Evolutionary conservation across 805 yeast genomes (phyloP).

Genomic region (Spathaspora boniae): DNA sequence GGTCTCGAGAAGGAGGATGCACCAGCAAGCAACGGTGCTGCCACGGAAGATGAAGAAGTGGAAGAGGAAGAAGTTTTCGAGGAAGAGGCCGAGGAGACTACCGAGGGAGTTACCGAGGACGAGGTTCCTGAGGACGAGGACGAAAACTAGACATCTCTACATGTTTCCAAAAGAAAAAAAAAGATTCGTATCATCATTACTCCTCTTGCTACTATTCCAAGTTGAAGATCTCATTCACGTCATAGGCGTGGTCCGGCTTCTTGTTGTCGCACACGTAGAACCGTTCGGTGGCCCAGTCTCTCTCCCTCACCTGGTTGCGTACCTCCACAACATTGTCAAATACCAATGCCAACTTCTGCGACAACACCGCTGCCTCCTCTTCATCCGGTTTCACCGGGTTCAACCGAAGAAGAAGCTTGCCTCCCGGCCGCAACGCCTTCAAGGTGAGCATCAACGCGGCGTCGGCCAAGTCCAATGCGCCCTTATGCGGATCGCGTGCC

Average conservation of each 20-base stretch:
- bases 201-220: background rate
- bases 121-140: slow-evolving; percentile 34
- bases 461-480: slow-evolving; percentile 38
- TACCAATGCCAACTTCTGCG: slow-evolving; percentile 19
- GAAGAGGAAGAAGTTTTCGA: slow-evolving; percentile 18
- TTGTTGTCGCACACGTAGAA: slow-evolving; percentile 29
- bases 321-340: slow-evolving; percentile 24
- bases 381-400: slow-evolving; percentile 22
- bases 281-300: slow-evolving; percentile 13
- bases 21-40: slow-evolving; percentile 29
- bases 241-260: slow-evolving; percentile 12
- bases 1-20: slow-evolving; percentile 14
- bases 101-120: slow-evolving; percentile 16
- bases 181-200: too few species aligned
- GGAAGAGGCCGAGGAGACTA: slow-evolving; percentile 16
- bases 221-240: slow-evolving; percentile 3
- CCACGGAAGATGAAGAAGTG: slow-evolving; percentile 29
- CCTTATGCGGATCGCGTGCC: slow-evolving; percentile 20
- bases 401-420: slow-evolving; percentile 30
- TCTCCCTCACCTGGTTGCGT: slow-evolving; percentile 3
- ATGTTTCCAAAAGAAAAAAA: too few species aligned
- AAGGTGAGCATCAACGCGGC: slow-evolving; percentile 33
- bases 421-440: slow-evolving; percentile 24
- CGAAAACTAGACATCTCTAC: slow-evolving; percentile 6
- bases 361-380: slow-evolving; percentile 25